phyloP scores from a whole-genome alignment of 768 basidiomycete genomes.

The Chlorophyllum brunneum region DNA sequence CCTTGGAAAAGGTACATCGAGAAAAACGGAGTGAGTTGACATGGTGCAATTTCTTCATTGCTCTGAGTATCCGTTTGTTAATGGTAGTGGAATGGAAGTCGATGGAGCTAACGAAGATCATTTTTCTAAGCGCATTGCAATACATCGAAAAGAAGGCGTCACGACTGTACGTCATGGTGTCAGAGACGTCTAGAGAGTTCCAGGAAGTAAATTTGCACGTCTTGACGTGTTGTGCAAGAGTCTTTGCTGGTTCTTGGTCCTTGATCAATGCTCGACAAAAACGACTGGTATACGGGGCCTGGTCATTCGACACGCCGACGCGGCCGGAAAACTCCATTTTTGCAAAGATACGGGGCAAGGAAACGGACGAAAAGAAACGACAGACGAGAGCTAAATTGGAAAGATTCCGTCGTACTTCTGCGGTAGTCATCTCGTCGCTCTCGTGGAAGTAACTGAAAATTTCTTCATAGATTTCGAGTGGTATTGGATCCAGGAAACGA shows the following conservation, averaged over 20 bases:
- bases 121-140: slow-evolving; percentile 10
- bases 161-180: neutral
- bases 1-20: neutral
- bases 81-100: neutral
- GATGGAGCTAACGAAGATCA: neutral
- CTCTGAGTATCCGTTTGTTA: slow-evolving; percentile 1
- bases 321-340: slow-evolving; percentile 23
- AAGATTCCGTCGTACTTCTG: slow-evolving; percentile 19
- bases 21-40: slow-evolving; percentile 1
- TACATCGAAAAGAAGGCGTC: slow-evolving; percentile 13
- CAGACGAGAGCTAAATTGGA: slow-evolving; percentile 37
- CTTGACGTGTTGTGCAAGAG: slow-evolving; percentile 27
- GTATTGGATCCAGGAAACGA: slow-evolving; percentile 25
- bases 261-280: slow-evolving; percentile 26
- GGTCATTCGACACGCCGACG: neutral
- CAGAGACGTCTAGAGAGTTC: neutral
- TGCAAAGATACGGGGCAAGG: slow-evolving; percentile 37
- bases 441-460: slow-evolving; percentile 34
- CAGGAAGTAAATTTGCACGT: slow-evolving; percentile 18
- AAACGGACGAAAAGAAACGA: slow-evolving; percentile 35
- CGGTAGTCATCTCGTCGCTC: slow-evolving; percentile 11
- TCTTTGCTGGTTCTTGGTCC: slow-evolving; percentile 22
- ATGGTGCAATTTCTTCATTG: neutral
- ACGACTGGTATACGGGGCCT: slow-evolving; percentile 7
- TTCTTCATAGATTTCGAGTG: slow-evolving; percentile 40